Percentiles rank a stretch among this genome's conserved stretches.
phyloP scores from a whole-genome alignment of 805 yeast species.

The Scheffersomyces coipomensis region DNA sequence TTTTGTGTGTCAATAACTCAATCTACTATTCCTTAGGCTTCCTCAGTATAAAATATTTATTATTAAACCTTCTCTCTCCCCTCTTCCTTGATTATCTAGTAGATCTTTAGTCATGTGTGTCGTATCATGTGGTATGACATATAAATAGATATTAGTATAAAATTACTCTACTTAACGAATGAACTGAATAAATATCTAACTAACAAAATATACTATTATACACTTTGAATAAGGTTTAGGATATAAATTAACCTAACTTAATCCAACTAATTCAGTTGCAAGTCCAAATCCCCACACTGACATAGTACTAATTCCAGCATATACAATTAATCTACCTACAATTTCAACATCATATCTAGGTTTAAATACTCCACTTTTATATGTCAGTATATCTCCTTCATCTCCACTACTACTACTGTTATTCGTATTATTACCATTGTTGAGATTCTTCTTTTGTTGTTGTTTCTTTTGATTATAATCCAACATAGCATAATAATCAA shows the following conservation, averaged over 20 bases:
- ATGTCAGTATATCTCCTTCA: conserved; percentile 5
- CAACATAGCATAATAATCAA: conserved; percentile 40
- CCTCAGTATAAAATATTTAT: no score
- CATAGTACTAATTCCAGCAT: conserved; percentile 71
- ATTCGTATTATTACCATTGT: not conserved
- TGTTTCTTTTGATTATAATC: conserved; percentile 18
- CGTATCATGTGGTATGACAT: no score
- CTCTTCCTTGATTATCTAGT: no score
- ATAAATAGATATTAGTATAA: no score
- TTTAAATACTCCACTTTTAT: conserved; percentile 47
- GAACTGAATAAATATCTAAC: no score
- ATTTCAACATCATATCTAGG: conserved; percentile 74
- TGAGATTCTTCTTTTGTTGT: conserved; percentile 1
- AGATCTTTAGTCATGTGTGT: no score
- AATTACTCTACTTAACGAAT: no score
- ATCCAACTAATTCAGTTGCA: conserved; percentile 12
- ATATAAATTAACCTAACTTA: not conserved
- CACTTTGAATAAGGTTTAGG: no score
- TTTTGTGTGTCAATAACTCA: no score
- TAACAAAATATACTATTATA: no score
- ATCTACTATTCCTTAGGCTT: no score
- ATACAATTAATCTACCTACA: conserved; percentile 71
- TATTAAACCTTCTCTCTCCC: no score
- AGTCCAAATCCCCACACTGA: conserved; percentile 47
- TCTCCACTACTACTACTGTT: not conserved